These are phyloP conservation scores for Magnaporthiopsis rhizophila DNA, from an alignment of 2,329 filamentous ascomycete genomes.

Conservation along the genomic window DNA sequence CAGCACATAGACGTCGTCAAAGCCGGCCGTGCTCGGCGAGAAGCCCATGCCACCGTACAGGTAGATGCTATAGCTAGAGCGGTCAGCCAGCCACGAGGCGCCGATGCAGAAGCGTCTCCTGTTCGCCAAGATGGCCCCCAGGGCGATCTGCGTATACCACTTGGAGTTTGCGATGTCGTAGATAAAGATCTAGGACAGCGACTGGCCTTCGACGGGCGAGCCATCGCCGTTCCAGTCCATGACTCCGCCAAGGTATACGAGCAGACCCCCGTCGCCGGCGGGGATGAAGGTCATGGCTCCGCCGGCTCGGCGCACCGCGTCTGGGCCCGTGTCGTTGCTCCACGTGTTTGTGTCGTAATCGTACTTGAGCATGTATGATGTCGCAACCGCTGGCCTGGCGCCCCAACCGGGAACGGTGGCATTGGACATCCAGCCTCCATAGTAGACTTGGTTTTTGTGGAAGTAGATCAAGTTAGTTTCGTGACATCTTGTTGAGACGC, in stretches of 20 bases:
- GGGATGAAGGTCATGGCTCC: slow-evolving; percentile 53
- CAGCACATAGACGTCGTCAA: slow-evolving; percentile 55
- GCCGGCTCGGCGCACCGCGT: slow-evolving; percentile 46
- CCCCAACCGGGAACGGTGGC: slow-evolving; percentile 42
- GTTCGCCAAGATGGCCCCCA: slow-evolving; percentile 41
- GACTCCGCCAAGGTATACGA: slow-evolving; percentile 56
- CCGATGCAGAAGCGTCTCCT: slow-evolving; percentile 55
- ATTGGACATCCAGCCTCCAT: slow-evolving; percentile 55
- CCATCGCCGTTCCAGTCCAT: slow-evolving; percentile 39
- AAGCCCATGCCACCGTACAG: slow-evolving; percentile 51
- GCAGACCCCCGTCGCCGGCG: slow-evolving; percentile 48
- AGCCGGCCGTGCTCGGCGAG: slow-evolving; percentile 36
- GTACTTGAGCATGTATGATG: slow-evolving; percentile 46
- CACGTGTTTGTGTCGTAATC: slow-evolving; percentile 43
- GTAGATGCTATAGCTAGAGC: slow-evolving; percentile 58
- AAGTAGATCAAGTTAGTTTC: background rate
- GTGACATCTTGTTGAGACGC: too few species aligned
- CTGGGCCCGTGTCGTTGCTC: slow-evolving; percentile 46
- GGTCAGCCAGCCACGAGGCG: slow-evolving; percentile 49
- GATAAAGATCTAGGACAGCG: slow-evolving; percentile 44
- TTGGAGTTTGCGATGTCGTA: slow-evolving; percentile 52
- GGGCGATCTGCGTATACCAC: slow-evolving; percentile 53
- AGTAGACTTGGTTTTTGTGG: slow-evolving; percentile 31
- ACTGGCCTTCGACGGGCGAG: slow-evolving; percentile 30
- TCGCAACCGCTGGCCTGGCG: slow-evolving; percentile 35